phyloP scores from a whole-genome alignment of 371 early-diverging fungal genomes.

The Rhizomucor miehei region DNA sequence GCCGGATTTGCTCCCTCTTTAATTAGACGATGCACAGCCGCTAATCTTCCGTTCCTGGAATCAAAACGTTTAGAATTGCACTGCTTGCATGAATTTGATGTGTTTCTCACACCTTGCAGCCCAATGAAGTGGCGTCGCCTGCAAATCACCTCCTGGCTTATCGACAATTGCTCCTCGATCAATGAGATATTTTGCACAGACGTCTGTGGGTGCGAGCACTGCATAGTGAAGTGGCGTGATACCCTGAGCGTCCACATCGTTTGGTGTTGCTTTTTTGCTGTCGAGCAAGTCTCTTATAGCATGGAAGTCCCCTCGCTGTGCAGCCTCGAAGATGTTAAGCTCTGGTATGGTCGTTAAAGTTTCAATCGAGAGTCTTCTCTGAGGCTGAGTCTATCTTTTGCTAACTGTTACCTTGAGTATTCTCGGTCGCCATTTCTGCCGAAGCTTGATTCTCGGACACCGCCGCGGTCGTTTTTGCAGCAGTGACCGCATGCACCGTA shows the following conservation, averaged over 20 bases:
- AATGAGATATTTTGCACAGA: slow-evolving; percentile 73
- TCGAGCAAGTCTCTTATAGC: slow-evolving; percentile 52
- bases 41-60: slow-evolving; percentile 66
- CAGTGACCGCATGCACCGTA: neutral
- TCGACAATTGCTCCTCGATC: slow-evolving; percentile 81
- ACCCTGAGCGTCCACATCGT: slow-evolving; percentile 62
- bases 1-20: slow-evolving; percentile 77
- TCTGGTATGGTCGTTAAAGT: no score
- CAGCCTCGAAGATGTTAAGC: slow-evolving; percentile 59
- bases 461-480: slow-evolving; percentile 4
- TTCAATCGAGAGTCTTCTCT: no score
- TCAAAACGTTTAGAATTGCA: neutral
- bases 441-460: slow-evolving; percentile 30
- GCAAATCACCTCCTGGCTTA: slow-evolving; percentile 71
- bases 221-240: slow-evolving; percentile 82
- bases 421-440: slow-evolving; percentile 48
- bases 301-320: slow-evolving; percentile 64
- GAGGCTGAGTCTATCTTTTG: neutral
- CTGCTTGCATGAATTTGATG: neutral
- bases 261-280: slow-evolving; percentile 39
- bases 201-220: slow-evolving; percentile 72
- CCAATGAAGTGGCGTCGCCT: slow-evolving; percentile 92
- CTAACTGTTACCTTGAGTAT: slow-evolving; percentile 35
- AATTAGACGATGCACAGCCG: slow-evolving; percentile 70
- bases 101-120: slow-evolving; percentile 52